phyloP scores from a whole-genome alignment of 1,284 basidiomycete genomes.

The Crucibulum parvulum region DNA sequence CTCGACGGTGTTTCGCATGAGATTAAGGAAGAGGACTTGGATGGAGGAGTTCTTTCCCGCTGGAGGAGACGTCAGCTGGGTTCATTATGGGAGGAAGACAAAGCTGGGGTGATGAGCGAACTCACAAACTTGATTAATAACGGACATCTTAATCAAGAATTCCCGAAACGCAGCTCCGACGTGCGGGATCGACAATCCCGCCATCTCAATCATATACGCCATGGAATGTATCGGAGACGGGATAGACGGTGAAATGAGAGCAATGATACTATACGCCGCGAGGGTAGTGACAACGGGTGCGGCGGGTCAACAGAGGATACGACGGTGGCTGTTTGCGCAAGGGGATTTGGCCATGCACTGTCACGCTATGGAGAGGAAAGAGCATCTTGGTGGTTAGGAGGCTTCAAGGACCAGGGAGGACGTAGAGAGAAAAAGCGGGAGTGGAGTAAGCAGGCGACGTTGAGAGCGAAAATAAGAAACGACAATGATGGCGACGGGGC shows the following conservation, averaged over 20 bases:
- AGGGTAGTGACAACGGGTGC: constrained; percentile 9
- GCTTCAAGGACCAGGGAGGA: no score
- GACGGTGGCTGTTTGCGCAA: constrained; percentile 31
- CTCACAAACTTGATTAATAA: constrained; percentile 68
- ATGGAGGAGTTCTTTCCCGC: no score
- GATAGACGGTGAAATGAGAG: not conserved
- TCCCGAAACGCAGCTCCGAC: constrained; percentile 53
- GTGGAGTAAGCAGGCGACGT: no score
- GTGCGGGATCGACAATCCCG: not conserved
- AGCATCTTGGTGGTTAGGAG: no score
- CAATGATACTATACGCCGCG: not conserved
- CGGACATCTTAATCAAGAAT: constrained; percentile 78
- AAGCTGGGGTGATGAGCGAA: constrained; percentile 14
- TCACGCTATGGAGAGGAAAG: constrained; percentile 20
- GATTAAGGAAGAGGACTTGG: constrained; percentile 69
- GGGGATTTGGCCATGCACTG: constrained; percentile 41
- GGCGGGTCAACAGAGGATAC: constrained; percentile 30
- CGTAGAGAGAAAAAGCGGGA: no score
- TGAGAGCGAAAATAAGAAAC: no score
- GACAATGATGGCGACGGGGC: no score
- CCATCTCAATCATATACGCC: not conserved
- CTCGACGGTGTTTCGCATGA: constrained; percentile 68
- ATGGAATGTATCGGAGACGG: not conserved
- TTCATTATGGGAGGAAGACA: no score
- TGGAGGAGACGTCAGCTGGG: no score